These are phyloP conservation scores for Ascochyta fabae DNA, from an alignment of 2,329 filamentous ascomycete species.

Conservation along the genomic window DNA sequence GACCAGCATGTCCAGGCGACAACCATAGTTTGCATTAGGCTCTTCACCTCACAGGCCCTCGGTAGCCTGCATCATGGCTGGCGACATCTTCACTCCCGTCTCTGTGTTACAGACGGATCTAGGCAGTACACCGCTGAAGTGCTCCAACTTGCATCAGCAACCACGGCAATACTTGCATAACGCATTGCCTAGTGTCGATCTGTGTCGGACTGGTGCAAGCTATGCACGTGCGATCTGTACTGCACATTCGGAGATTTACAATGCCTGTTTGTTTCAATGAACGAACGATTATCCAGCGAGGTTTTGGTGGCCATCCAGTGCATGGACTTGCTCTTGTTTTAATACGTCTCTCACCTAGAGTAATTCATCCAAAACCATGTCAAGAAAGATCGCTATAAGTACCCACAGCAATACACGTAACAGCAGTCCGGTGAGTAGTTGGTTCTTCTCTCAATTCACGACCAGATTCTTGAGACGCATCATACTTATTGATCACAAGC, in stretches of 20 bases:
- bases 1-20: too few species aligned
- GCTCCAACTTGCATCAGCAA: too few species aligned
- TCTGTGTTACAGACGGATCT: neutral
- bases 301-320: neutral
- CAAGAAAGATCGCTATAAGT: too few species aligned
- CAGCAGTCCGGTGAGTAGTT: too few species aligned
- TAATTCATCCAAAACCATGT: too few species aligned
- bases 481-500: too few species aligned
- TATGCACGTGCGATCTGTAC: constrained; percentile 5
- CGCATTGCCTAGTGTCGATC: neutral
- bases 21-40: too few species aligned
- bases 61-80: neutral
- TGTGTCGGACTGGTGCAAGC: neutral
- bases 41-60: neutral
- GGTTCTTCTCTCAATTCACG: too few species aligned
- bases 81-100: neutral
- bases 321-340: too few species aligned
- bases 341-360: too few species aligned
- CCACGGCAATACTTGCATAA: neutral
- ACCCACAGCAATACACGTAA: too few species aligned
- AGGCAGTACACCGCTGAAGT: neutral
- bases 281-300: neutral
- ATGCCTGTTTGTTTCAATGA: neutral
- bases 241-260: constrained; percentile 1
- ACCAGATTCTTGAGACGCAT: too few species aligned